Base-by-base conservation (phyloP, 768 basidiomycete genomes). In the Mycena indigotica region DNA sequence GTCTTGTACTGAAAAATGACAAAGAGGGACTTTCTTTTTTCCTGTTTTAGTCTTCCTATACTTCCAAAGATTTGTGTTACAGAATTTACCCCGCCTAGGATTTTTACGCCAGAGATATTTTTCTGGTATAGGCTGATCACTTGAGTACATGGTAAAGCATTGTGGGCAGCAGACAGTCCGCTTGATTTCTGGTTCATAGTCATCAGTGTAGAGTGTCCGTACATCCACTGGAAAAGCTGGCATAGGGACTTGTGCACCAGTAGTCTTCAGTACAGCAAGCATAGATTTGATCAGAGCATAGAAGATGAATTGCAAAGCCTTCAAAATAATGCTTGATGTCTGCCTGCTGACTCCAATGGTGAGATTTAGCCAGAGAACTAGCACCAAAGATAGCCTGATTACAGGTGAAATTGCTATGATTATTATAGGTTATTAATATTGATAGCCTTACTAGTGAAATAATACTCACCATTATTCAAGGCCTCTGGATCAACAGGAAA, bases 1-100 rank as follows among this genome's bases (percentile, higher is more conserved):
- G 4, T 57, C 57, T 38, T 72, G 71, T 2, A 63, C 66, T 28
- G 53, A 58, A 56, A 68, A 74, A 3, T 68, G 50, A 2, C 53
- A 49, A 4, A 44, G 16, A 38, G 70, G 69, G 6, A 72, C 57
- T 19, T 23, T 29, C 52, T 62, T 65, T 6, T 44, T 26, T 0
- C 64, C 68, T n/a, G 57, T 62, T 54, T 40, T 17, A 15, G 41
- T 44, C 41, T 44, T 44, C 23, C 53, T 39, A 5, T 19, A 16
- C 3, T 30, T 61, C 63, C 63, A 70, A 5, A 72, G 60, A 17
- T 62, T 50, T 26, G 63, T 56, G 57, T 55, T 53, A 50, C 70
- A 71, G 1, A 58, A 39, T 24, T 52, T 35, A 28, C 66, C 58
- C 28, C 60, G 52, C 2, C 62, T 63, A 30, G 67, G 64, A 21